Base-by-base conservation (phyloP, 495 filamentous ascomycete species). In the Cercophora samala region DNA sequence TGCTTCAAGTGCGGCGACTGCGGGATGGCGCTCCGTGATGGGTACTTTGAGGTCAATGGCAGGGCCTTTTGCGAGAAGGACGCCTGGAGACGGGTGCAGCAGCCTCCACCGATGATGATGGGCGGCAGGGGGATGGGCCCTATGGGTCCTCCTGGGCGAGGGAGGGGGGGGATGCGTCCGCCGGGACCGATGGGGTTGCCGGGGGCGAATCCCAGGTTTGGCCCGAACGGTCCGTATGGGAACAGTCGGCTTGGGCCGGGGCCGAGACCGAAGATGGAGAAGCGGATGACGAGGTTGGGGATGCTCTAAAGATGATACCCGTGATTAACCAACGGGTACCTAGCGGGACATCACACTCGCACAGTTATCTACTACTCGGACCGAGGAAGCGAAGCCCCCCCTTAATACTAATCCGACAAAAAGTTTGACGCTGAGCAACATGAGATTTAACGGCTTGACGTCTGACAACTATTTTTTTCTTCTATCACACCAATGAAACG, bases 1-100 rank as follows among this genome's bases (percentile, higher is more conserved):
- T 99, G 95, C 74, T 90, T 99, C 75, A 89, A 86, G 64, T 98
- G 95, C 76, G 83, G 83, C 25, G 86, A 87, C 72, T 87, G 87
- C 74, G 81, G 81, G 67, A 72, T 76, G 58, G 79, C 82, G 19
- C 80, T 93, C 17, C 81, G 84, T 62, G 86, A 90, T 42, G 90
- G 91, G n/a, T 86, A 87, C 63, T 86, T 85, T 63, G 83, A 85
- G 68, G 81, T 86, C 52, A 75, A 78, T 32, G 81, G 82, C 54
- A 76, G 71, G 64, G 76, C 84, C 0, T 96, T 89, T 73, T 99
- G 95, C 75, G 93, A 97, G 75, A 86, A 88, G 51, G 93, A 99
- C 75, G 93, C 93, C 18, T 88, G 88, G 72, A 79, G 84, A 37
- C 85, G 89, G 18, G 71, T 66, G 46, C 77, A 77, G 71, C 75